Base-by-base conservation (phyloP, 129 eudicot species). In the Helianthus annuus region DNA sequence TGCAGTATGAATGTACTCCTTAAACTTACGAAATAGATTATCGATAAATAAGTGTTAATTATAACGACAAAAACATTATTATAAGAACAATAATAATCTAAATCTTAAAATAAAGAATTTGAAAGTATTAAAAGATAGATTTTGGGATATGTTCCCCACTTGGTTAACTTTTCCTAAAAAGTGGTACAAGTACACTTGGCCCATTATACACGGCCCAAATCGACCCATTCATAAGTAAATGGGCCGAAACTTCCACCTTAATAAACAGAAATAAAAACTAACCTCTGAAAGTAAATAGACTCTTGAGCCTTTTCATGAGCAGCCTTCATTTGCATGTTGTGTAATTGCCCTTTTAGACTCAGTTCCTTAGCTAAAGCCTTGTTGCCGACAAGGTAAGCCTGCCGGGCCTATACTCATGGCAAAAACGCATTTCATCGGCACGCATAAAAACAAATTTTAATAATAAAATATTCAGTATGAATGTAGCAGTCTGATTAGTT, bases 291-390 rank as follows among this genome's bases (percentile, higher is more conserved):
- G 72, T 85, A 91, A 32, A 91, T 91, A 22, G 97, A 85, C 61
- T 91, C 97, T 74, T 88, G 95, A 78, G 97, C 96, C 61, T 91
- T 85, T 48, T 77, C 89, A 78, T 91, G 95, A 51, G 95, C 95
- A 65, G 90, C 96, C 82, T 88, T 91, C 92, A 91, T 88, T 69
- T 88, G 92, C 79, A 91, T 83, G 87, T 82, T 85, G 83, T 91
- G 96, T 61, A 91, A 75, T 76, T 91, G 96, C 69, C 97, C 97
- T 78, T 88, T 91, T 11, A 78, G 71, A 63, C 96, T 88, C 75
- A 88, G 63, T 76, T 91, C 96, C 77, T 91, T 91, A 16, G 96
- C 96, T 73, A 91, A 78, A 71, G 84, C 92, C 73, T 91, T 91
- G 86, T 91, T 85, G 29, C 97, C 97, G 51, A 88, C 72, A 57